phyloP scores from a whole-genome alignment of 108 stramenopile genomes.

The Discostella pseudostelligera region DNA sequence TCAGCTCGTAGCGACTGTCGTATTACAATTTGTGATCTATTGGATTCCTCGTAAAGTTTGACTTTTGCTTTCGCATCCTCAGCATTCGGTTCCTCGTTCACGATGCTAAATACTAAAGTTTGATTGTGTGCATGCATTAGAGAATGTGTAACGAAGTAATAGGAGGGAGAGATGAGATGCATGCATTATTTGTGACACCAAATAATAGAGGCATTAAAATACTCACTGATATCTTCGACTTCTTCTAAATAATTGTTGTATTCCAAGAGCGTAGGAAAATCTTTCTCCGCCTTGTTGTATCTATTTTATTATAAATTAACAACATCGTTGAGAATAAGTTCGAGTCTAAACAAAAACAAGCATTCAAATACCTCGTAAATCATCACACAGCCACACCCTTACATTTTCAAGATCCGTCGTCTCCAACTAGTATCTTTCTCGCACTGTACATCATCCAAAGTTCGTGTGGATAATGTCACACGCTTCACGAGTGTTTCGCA shows the following conservation, averaged over 20 bases:
- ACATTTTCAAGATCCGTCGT: constrained; percentile 73
- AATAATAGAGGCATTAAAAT: background rate
- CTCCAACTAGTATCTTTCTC: constrained; percentile 87
- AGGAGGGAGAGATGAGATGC: background rate
- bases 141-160: background rate
- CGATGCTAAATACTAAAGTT: constrained; percentile 66
- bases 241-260: constrained; percentile 91
- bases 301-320: background rate
- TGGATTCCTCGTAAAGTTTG: constrained; percentile 74
- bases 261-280: constrained; percentile 74
- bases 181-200: background rate
- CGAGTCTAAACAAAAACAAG: background rate
- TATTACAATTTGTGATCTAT: constrained; percentile 78
- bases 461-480: constrained; percentile 78
- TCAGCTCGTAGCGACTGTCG: constrained; percentile 86
- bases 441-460: constrained; percentile 79
- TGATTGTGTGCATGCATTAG: background rate
- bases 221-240: constrained; percentile 78
- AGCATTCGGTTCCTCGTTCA: constrained; percentile 87
- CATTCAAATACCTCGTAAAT: background rate
- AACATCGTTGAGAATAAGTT: constrained; percentile 1
- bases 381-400: constrained; percentile 6
- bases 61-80: constrained; percentile 82
- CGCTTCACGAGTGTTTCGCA: constrained; percentile 79
- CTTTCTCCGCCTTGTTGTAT: constrained; percentile 79